Evolutionary conservation across 2,329 filamentous ascomycete species (phyloP), one percentile per base, ranked within the genome.

Genomic region (Colletotrichum tropicicola): DNA sequence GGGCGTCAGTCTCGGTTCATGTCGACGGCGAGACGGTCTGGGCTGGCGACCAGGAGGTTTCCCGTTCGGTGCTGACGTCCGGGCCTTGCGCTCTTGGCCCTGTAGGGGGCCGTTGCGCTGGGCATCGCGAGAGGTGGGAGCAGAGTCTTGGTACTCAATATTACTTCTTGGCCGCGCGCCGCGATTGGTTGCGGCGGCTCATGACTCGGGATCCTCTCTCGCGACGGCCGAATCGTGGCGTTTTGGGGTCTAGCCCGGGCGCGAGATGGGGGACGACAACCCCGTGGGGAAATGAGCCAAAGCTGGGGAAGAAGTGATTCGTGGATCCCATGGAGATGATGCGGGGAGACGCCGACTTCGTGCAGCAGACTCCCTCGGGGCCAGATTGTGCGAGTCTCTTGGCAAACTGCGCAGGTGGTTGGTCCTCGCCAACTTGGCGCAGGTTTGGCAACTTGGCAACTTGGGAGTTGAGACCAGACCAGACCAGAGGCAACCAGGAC

Each of bases 371-470:
- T 7, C n/a, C n/a, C 56, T 53, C 41, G 30, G 37, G 12, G 19
- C 8, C 37, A 49, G 25, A 30, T 41, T 39, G 54, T 28, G 30
- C 55, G 60, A 59, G 35, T 21, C 10, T 53, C 23, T 13, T 27
- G 21, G 17, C 7, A 21, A n/a, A 32, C 37, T 39, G 3, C 27
- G 17, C 47, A 60, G 25, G 39, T 53, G 23, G 25, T 39, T 37
- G 10, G 32, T 28, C 12, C 10, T 10, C 13, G 23, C 21, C 23
- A 37, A 45, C 60, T 59, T 64, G 55, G 60, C 60, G 23, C 10
- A 59, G 32, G 25, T 8, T 56, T 49, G 55, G 37, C 28, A 27
- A 52, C 60, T 59, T 48, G 55, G 55, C 44, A 9, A 21, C 37
- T 15, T 6, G 23, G 28, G 47, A 60, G n/a, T n/a, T 25, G 9